Evolutionary conservation across 306 rosid species (phyloP), one percentile per base, ranked within the genome.

Genomic region (Vachellia collinsii): DNA sequence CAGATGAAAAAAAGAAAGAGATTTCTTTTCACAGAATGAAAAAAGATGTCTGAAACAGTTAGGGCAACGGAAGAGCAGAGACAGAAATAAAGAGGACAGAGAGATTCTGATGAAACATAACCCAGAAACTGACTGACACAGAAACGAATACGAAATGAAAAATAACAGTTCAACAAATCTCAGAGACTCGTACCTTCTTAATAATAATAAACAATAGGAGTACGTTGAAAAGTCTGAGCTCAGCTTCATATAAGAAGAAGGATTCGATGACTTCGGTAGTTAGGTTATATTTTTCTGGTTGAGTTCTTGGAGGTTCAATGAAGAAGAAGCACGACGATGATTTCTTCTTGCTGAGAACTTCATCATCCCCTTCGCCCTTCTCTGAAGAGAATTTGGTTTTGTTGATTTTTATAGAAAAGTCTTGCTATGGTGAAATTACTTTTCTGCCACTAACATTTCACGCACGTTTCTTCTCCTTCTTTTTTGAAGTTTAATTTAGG

Each of bases 111-210:
- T 29, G 6, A 38, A 38, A 38, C 42, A 5, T 25, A 65, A 84
- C 76, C 76, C 73, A 78, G 69, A 85, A 47, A 46, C 69, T 12
- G 14, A n/a, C 34, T 44, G 81, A 66, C 50, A 29, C 53, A 43
- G 6, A 34, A 74, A 70, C 16, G 9, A 56, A 80, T 46, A 41
- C 51, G 70, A 34, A 25, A 74, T 43, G 11, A 71, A 44, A 50
- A 56, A 80, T 19, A 80, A 11, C 75, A 75, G 59, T 44, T 20
- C 3, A 73, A 73, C 11, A 56, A 29, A 70, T 48, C 42, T 72
- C 10, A 70, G 66, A 7, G 59, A 81, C 59, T 72, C 79, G 70
- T 74, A 77, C 86, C 88, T 68, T 48, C 86, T 68, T 48, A 29
- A 66, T 19, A 76, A 86, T 7, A 50, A 50, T 3, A 51, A 66